Evolutionary conservation across 306 rosid species (phyloP).

Genomic region (Glycine tomentella): DNA sequence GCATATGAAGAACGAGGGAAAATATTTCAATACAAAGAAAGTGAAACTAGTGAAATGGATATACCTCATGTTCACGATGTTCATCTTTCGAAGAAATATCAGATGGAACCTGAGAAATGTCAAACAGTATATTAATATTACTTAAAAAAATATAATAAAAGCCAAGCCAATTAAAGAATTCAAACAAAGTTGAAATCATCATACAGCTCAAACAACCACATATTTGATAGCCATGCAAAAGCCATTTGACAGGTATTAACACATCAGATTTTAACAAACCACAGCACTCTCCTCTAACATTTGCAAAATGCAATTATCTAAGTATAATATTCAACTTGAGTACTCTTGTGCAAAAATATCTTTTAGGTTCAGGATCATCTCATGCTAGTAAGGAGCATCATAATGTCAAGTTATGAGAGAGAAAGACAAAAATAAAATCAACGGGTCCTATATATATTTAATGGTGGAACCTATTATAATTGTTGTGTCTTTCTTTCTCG

Average conservation of each 20-base stretch:
- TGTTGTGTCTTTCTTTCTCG: neutral
- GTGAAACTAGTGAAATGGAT: conserved; percentile 21
- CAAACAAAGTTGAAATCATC: conserved; percentile 30
- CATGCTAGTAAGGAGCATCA: neutral
- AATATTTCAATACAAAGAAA: conserved; percentile 3
- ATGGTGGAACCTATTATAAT: neutral
- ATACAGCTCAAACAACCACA: neutral
- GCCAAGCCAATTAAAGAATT: conserved; percentile 24
- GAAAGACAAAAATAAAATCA: neutral
- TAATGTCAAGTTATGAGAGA: neutral
- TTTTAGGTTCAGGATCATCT: neutral
- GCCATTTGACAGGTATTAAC: conserved; percentile 9
- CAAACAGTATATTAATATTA: conserved; percentile 34
- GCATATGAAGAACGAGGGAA: neutral
- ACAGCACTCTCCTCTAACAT: neutral
- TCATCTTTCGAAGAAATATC: conserved; percentile 65
- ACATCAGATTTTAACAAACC: neutral
- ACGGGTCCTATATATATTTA: neutral
- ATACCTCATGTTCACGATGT: conserved; percentile 63
- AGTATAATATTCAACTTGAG: neutral
- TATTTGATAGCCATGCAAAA: conserved; percentile 21
- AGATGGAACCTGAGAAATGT: conserved; percentile 81
- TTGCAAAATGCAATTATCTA: conserved; percentile 20
- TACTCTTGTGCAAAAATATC: neutral
- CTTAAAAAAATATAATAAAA: conserved; percentile 10